These are phyloP conservation scores for Amaranthus palmeri DNA, from an alignment of 148 eudicot genomes.

Conservation along the genomic window DNA sequence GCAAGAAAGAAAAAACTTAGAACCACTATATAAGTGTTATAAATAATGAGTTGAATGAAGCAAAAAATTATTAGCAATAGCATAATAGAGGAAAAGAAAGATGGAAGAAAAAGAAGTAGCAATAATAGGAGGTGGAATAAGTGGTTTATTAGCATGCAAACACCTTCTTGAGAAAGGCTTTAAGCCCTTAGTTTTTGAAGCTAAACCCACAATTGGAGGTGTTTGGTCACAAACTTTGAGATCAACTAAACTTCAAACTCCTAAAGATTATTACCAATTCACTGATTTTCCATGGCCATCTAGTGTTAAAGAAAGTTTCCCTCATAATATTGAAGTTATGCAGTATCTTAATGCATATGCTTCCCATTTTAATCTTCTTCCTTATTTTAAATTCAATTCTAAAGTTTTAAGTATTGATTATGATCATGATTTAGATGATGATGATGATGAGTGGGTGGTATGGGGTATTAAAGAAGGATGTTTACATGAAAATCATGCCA, in stretches of 20 bases:
- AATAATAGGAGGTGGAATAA: constrained; percentile 29
- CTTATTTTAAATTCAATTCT: constrained; percentile 7
- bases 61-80: too few species aligned
- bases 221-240: constrained; percentile 28
- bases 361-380: constrained; percentile 1
- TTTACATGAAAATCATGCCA: background rate
- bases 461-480: background rate
- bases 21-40: too few species aligned
- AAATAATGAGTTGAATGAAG: too few species aligned
- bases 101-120: constrained; percentile 19
- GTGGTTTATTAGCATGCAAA: constrained; percentile 34
- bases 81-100: background rate
- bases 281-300: constrained; percentile 32
- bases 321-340: constrained; percentile 11
- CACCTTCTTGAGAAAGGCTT: constrained; percentile 24
- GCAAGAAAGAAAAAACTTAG: too few species aligned
- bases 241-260: constrained; percentile 34
- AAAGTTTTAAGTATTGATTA: constrained; percentile 9
- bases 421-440: background rate
- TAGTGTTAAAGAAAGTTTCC: constrained; percentile 14
- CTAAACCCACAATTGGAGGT: constrained; percentile 23
- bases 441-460: background rate
- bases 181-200: constrained; percentile 24
- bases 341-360: constrained; percentile 1
- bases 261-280: constrained; percentile 25